Base-by-base conservation (phyloP, 176 grass and related monocot genomes). In the Triticum urartu region DNA sequence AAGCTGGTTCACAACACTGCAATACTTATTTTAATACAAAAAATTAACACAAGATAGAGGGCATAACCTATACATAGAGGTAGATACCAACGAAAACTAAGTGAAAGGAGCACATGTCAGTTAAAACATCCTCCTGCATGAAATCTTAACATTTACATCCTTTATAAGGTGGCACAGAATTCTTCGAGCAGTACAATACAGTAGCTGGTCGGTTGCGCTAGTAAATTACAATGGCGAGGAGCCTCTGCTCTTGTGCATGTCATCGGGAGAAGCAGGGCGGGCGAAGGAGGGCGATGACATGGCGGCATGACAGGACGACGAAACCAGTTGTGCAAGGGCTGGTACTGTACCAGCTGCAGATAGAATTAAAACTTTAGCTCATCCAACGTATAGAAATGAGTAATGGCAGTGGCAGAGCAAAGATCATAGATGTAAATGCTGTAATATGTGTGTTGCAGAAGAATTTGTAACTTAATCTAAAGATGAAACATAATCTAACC, bases 321-420 rank as follows among this genome's bases (percentile, higher is more conserved):
- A 89, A 79, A 79, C 78, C 47, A 98, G 86, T 30, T 98, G 95
- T 28, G 95, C 93, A 52, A 91, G 13, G 28, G 95, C 95, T 81
- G 95, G 95, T 72, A 98, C 77, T 64, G 93, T 87, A 60, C 95
- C 95, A 84, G 89, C 95, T 98, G 72, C 17, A 78, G 11, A 84
- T 38, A 68, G 30, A 81, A 36, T 81, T 80, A 7, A n/a, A 81
- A 24, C 8, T 39, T 77, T 11, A 80, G 17, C 26, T 66, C 64
- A 61, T 11, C 64, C 3, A n/a, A 77, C 12, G 86, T 9, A 34
- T 11, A 69, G 26, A 34, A 80, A 50, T 36, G 12, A 52, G 43
- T 11, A 6, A 81, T 6, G 88, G 4, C 28, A 78, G 12, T 34
- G 63, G 22, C 22, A 78, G 64, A 42, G 2, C 1, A 62, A 5